Percentiles rank a stretch among this genome's conserved stretches.
Conservation (phyloP, 352 stramenopile genomes). For the Pythium volutum region DNA sequence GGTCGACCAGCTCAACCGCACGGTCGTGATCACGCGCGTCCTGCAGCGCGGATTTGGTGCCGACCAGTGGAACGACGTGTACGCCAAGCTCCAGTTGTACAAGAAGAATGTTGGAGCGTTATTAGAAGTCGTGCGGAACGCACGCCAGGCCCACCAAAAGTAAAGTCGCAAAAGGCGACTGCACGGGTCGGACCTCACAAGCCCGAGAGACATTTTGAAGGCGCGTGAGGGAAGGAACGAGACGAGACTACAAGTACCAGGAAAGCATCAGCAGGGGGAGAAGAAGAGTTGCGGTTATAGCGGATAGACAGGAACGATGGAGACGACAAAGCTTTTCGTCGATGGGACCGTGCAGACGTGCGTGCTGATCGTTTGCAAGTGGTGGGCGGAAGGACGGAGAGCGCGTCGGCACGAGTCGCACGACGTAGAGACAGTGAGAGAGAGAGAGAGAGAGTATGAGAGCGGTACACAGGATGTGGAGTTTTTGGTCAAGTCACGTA, state of each 20-base stretch:
- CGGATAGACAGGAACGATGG: constrained; percentile 18
- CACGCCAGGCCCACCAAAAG: constrained; percentile 66
- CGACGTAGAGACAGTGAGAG: too few species aligned
- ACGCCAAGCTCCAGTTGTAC: constrained; percentile 88
- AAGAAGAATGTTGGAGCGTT: constrained; percentile 92
- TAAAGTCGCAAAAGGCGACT: constrained; percentile 24
- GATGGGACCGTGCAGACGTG: neutral
- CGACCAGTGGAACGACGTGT: constrained; percentile 89
- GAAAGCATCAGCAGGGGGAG: neutral
- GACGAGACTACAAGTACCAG: neutral
- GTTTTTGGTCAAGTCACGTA: constrained; percentile 19
- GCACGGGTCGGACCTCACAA: neutral
- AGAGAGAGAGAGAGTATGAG: constrained; percentile 3
- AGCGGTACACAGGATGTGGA: constrained; percentile 2
- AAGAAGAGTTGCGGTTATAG: constrained; percentile 7
- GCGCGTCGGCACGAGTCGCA: neutral
- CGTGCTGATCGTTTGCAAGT: constrained; percentile 9
- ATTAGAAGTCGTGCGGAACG: constrained; percentile 80
- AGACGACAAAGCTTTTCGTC: neutral
- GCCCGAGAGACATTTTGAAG: neutral
- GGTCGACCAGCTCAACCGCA: constrained; percentile 93
- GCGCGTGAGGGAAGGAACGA: neutral
- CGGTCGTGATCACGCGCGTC: constrained; percentile 82
- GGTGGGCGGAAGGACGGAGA: constrained; percentile 15
- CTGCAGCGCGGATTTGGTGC: constrained; percentile 82